Conservation (phyloP, 257 asterid genomes). For the Solanum pennellii region DNA sequence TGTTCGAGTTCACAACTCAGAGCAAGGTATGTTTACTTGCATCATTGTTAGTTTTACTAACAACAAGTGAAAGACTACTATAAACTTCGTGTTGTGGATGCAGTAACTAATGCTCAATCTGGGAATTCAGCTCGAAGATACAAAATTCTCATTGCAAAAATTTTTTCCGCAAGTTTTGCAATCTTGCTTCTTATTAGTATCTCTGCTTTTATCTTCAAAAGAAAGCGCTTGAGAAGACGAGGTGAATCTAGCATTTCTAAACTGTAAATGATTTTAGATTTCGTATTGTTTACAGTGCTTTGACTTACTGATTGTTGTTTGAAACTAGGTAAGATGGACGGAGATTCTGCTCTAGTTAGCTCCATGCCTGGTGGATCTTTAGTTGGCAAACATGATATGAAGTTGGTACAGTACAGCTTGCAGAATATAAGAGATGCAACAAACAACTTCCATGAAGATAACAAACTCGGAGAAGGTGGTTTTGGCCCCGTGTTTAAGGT, state of each 20-base stretch:
- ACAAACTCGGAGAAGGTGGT: slow-evolving; percentile 8
- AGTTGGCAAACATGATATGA: background rate
- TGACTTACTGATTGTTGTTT: background rate
- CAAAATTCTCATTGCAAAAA: background rate
- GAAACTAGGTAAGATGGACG: background rate
- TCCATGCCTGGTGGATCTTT: background rate
- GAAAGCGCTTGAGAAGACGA: background rate
- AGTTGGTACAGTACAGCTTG: background rate
- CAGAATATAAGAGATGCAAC: background rate
- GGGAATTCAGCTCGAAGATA: background rate
- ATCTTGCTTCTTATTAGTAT: background rate
- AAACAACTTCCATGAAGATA: background rate
- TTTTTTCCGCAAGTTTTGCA: background rate
- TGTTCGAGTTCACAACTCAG: background rate
- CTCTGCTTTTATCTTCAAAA: background rate
- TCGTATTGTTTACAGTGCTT: background rate
- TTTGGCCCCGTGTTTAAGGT: slow-evolving; percentile 10
- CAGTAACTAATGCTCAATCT: background rate
- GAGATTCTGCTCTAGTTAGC: background rate
- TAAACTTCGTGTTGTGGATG: background rate
- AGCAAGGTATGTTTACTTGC: background rate
- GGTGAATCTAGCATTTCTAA: background rate
- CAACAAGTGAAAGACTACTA: no score
- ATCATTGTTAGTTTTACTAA: no score
- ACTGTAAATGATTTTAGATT: background rate